These are phyloP conservation scores for Coemansia sp. DNA, from an alignment of 192 early-diverging fungal species.

Conservation along the genomic window DNA sequence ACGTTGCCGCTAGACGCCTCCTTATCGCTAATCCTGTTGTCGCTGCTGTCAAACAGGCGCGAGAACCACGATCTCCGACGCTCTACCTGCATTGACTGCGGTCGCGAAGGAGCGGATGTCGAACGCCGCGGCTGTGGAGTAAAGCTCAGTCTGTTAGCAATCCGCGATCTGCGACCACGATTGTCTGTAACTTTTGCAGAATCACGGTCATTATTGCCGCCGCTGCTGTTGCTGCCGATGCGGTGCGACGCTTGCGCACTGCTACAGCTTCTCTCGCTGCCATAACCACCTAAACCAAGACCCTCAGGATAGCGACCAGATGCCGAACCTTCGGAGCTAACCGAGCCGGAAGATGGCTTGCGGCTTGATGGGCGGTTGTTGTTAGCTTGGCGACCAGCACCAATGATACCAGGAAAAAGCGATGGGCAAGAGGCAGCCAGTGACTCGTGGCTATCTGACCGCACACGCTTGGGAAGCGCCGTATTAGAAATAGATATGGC, in stretches of 20 bases:
- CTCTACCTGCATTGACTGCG: conserved; percentile 39
- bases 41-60: conserved; percentile 29
- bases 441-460: conserved; percentile 18
- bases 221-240: conserved; percentile 3
- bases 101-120: conserved; percentile 42
- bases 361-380: neutral
- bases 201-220: neutral
- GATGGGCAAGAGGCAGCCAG: conserved; percentile 37
- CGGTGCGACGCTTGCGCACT: conserved; percentile 1
- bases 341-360: conserved; percentile 11
- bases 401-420: conserved; percentile 9
- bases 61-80: conserved; percentile 36
- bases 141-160: conserved; percentile 21
- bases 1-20: neutral
- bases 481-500: neutral
- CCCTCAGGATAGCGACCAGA: conserved; percentile 29
- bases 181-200: neutral
- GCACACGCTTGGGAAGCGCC: neutral
- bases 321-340: neutral
- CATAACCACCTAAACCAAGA: conserved; percentile 10
- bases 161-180: neutral
- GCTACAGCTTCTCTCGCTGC: neutral
- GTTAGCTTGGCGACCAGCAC: neutral
- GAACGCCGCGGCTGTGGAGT: conserved; percentile 36
- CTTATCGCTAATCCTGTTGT: neutral